These are phyloP conservation scores for Hanseniaspora meyeri DNA, from an alignment of 805 yeast genomes.

Conservation along the genomic window DNA sequence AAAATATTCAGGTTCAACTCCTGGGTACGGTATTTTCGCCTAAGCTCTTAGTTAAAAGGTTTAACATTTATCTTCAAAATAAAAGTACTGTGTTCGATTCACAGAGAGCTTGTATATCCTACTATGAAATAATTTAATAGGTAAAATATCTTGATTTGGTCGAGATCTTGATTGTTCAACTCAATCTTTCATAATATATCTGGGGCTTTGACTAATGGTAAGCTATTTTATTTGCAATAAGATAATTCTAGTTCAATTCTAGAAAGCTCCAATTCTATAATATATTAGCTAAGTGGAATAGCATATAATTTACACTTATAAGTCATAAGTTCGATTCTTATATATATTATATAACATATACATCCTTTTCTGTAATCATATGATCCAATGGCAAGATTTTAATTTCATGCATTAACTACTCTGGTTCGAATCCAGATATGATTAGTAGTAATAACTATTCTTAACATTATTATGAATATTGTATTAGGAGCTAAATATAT, in stretches of 20 bases:
- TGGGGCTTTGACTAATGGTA: not conserved
- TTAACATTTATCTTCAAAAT: no score
- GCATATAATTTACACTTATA: not conserved
- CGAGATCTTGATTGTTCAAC: not conserved
- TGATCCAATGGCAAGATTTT: not conserved
- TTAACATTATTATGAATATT: constrained; percentile 4
- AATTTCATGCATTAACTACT: not conserved
- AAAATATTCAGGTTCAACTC: no score
- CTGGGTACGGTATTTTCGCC: no score
- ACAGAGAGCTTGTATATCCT: no score
- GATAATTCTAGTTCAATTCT: not conserved
- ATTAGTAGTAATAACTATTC: not conserved
- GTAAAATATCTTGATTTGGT: not conserved
- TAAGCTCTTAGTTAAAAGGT: no score
- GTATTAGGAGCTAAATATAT: constrained; percentile 14
- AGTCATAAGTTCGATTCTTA: not conserved
- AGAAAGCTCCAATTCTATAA: not conserved
- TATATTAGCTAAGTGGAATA: not conserved
- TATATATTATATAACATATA: not conserved
- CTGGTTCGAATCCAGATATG: not conserved
- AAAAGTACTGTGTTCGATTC: no score
- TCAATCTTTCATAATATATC: not conserved
- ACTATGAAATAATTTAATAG: not conserved
- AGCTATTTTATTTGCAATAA: not conserved
- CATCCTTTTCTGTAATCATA: no score